Evolutionary conservation across 2,329 filamentous ascomycete species (phyloP), one percentile per base, ranked within the genome.

Genomic region (Epicoccum sorghinum): DNA sequence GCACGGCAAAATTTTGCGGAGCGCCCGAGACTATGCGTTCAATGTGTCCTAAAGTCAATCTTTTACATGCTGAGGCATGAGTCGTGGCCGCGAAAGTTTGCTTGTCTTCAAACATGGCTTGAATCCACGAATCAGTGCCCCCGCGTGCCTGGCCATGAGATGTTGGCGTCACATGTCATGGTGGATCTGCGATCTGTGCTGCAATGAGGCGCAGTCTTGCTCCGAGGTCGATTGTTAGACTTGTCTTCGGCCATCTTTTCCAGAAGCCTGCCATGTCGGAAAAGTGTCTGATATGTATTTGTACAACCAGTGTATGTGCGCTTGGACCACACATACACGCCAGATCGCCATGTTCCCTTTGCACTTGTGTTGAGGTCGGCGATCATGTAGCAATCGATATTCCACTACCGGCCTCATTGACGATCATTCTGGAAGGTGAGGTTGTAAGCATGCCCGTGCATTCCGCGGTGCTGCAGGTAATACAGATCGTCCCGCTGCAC

Each of bases 401-500:
- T 41, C 40, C 22, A 41, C 30, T 25, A n/a, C 12, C 12, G 33
- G 29, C 36, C 36, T 46, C 30, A 10, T 14, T 40, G 41, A 41
- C 13, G 35, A 54, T 45, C 40, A 8, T 45, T 14, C 18, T 24
- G 12, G 10, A 33, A 41, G 4, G 10, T 40, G 45, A 48, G 29
- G 23, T 44, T 48, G 27, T 40, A 18, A 47, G 39, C 45, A 36
- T 22, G 45, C 40, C 33, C 33, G 55, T 60, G 61, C 59, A 63
- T 60, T 52, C 52, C 39, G 18, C 18, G 18, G 18, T 18, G 47
- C 53, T 51, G 58, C 59, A 59, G 32, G 46, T 55, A 39, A 59
- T 50, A 13, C 41, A 48, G 60, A 63, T 65, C 60, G 58, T 51
- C 59, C 58, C 60, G 61, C 57, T 61, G 59, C 61, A 62, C 52